These are phyloP conservation scores for Mycocentrospora acerina DNA, from an alignment of 2,329 filamentous ascomycete genomes.

Conservation along the genomic window DNA sequence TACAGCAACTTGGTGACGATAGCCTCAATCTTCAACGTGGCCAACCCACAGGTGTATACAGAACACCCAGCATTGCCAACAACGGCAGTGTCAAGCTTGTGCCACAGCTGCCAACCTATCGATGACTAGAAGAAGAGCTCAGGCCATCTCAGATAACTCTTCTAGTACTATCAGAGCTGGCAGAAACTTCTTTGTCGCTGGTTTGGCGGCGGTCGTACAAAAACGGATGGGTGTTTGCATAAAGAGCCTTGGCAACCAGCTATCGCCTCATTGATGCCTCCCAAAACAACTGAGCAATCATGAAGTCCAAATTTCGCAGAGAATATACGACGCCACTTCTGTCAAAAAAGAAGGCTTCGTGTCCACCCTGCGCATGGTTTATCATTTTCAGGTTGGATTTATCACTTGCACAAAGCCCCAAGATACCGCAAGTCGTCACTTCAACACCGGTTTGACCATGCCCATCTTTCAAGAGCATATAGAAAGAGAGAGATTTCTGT, in stretches of 20 bases:
- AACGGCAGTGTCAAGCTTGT: conserved; percentile 4
- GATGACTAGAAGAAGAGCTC: conserved; percentile 6
- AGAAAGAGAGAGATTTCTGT: no score
- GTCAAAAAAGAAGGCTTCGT: no score
- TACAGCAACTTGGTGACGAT: conserved; percentile 18
- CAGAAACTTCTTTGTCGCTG: conserved; percentile 18
- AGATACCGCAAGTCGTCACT: background rate
- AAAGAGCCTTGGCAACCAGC: conserved; percentile 24
- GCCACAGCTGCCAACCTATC: conserved; percentile 13
- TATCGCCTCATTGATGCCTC: conserved; percentile 3
- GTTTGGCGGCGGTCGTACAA: conserved; percentile 32
- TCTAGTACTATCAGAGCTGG: conserved; percentile 33
- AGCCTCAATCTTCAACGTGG: conserved; percentile 21
- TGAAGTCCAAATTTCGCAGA: conserved; percentile 6
- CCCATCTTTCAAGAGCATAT: no score
- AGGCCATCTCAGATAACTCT: conserved; percentile 24
- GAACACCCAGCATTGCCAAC: conserved; percentile 21
- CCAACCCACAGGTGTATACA: conserved; percentile 15
- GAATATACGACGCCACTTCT: background rate
- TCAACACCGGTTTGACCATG: background rate
- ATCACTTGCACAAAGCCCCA: background rate
- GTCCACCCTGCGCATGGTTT: no score
- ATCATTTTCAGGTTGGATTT: no score
- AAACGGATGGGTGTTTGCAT: conserved; percentile 31
- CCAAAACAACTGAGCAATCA: conserved; percentile 10